These are phyloP conservation scores for Emergomyces pasteurianus DNA, from an alignment of 2,329 filamentous ascomycete species.

Conservation along the genomic window DNA sequence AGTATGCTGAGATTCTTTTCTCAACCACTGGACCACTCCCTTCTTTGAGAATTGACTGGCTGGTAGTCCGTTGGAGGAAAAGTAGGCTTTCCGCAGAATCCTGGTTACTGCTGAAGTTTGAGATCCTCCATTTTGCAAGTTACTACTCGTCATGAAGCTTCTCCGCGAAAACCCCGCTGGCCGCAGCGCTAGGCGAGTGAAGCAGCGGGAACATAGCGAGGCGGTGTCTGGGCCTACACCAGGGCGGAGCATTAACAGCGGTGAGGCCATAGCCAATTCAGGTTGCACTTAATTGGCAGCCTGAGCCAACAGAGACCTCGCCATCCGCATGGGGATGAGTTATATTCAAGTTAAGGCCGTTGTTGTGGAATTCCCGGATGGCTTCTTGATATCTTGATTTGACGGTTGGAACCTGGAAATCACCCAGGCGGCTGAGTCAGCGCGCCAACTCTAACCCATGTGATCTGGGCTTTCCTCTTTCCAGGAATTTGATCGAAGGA, in stretches of 20 bases:
- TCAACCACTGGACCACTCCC: constrained; percentile 14
- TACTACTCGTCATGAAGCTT: constrained; percentile 21
- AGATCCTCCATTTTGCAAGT: constrained; percentile 19
- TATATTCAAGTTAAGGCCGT: background rate
- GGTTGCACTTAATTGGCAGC: constrained; percentile 3
- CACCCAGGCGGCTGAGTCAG: background rate
- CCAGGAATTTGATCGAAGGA: background rate
- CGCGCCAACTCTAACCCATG: too few species aligned
- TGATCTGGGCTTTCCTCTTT: too few species aligned
- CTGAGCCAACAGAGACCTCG: constrained; percentile 3
- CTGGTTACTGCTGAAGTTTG: constrained; percentile 17
- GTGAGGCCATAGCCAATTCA: constrained; percentile 22
- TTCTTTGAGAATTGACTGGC: constrained; percentile 13
- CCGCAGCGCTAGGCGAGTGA: constrained; percentile 14
- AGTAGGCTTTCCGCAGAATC: constrained; percentile 27
- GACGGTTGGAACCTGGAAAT: background rate
- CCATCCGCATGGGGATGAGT: background rate
- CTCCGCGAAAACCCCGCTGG: constrained; percentile 15
- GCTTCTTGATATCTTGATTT: background rate
- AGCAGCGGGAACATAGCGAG: constrained; percentile 24
- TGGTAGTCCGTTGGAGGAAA: constrained; percentile 24
- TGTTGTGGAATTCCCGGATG: background rate
- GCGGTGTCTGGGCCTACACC: constrained; percentile 20
- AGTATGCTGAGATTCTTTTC: constrained; percentile 15
- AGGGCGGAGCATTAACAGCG: constrained; percentile 24